Percentiles rank a stretch among this genome's conserved stretches.
These are phyloP conservation scores for Nowakowskiella sp. DNA, from an alignment of 192 early-diverging fungal species.

Conservation along the genomic window DNA sequence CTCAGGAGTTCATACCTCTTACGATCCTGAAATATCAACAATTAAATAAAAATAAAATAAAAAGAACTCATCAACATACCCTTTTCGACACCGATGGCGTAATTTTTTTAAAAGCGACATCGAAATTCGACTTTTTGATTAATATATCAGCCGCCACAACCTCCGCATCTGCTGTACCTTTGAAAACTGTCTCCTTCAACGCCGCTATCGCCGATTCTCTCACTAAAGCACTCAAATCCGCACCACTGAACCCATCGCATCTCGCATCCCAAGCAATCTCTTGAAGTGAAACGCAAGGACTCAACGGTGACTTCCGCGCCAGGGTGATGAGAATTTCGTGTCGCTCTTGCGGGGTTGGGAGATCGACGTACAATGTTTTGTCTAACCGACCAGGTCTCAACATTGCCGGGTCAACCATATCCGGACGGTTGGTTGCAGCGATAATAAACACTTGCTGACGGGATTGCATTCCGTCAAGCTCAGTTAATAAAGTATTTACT, in stretches of 20 bases:
- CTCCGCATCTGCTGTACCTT: slow-evolving; percentile 6
- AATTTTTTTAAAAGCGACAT: slow-evolving; percentile 70
- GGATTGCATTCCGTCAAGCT: slow-evolving; percentile 90
- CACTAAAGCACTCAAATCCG: slow-evolving; percentile 49
- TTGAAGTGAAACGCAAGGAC: slow-evolving; percentile 40
- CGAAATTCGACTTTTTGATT: slow-evolving; percentile 61
- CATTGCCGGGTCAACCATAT: slow-evolving; percentile 98
- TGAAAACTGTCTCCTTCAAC: slow-evolving; percentile 54
- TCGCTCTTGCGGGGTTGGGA: slow-evolving; percentile 73
- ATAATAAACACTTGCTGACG: slow-evolving; percentile 90
- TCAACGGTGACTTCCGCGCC: slow-evolving; percentile 68
- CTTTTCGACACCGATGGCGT: slow-evolving; percentile 69
- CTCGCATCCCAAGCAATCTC: slow-evolving; percentile 30
- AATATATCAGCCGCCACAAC: slow-evolving; percentile 34
- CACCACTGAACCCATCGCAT: slow-evolving; percentile 54
- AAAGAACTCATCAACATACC: slow-evolving; percentile 9
- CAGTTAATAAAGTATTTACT: slow-evolving; percentile 94
- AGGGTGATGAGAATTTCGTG: slow-evolving; percentile 78
- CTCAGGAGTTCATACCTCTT: slow-evolving; percentile 25
- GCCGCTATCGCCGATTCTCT: slow-evolving; percentile 68
- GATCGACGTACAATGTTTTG: slow-evolving; percentile 94
- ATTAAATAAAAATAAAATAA: not conserved
- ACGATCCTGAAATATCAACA: slow-evolving; percentile 16
- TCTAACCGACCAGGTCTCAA: slow-evolving; percentile 92
- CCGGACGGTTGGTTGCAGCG: slow-evolving; percentile 95